Conservation (phyloP, 2,329 filamentous ascomycete species). For the Teratosphaeriaceae sp. region DNA sequence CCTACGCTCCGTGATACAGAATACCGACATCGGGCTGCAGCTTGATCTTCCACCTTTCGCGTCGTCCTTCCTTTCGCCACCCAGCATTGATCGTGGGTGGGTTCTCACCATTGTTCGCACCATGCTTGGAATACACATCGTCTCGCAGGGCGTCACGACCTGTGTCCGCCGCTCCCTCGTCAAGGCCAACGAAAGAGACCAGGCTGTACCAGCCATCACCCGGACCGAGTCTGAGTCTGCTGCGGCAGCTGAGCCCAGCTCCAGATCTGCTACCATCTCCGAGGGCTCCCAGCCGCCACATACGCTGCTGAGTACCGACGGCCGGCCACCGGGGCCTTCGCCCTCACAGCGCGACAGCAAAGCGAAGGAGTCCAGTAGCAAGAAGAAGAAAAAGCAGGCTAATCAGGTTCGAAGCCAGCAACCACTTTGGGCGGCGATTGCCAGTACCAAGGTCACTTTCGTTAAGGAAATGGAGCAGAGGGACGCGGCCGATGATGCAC, state of each 20-base stretch:
- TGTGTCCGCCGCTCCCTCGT: constrained; percentile 29
- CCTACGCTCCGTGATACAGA: constrained; percentile 30
- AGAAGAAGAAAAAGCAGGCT: constrained; percentile 85
- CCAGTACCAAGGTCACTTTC: constrained; percentile 94
- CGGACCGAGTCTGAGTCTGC: constrained; percentile 26
- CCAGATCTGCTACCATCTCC: constrained; percentile 14
- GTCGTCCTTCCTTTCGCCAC: constrained; percentile 23
- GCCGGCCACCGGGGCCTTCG: constrained; percentile 45
- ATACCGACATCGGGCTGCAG: constrained; percentile 25
- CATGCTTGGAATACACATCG: constrained; percentile 31
- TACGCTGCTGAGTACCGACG: constrained; percentile 34
- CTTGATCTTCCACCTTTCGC: constrained; percentile 26
- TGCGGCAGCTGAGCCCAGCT: constrained; percentile 18
- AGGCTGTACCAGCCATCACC: constrained; percentile 21
- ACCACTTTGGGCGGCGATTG: constrained; percentile 88
- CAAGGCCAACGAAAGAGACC: constrained; percentile 29
- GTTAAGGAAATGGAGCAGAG: constrained; percentile 74
- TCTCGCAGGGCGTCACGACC: constrained; percentile 31
- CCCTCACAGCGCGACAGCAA: constrained; percentile 47
- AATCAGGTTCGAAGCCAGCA: constrained; percentile 85
- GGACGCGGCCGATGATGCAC: constrained; percentile 65
- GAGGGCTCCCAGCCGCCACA: constrained; percentile 20
- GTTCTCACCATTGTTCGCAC: constrained; percentile 25
- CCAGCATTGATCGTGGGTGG: constrained; percentile 26
- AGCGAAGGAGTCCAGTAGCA: constrained; percentile 56